These are phyloP conservation scores for Nepenthes mirabilis DNA, from an alignment of 148 eudicot genomes.

Conservation along the genomic window DNA sequence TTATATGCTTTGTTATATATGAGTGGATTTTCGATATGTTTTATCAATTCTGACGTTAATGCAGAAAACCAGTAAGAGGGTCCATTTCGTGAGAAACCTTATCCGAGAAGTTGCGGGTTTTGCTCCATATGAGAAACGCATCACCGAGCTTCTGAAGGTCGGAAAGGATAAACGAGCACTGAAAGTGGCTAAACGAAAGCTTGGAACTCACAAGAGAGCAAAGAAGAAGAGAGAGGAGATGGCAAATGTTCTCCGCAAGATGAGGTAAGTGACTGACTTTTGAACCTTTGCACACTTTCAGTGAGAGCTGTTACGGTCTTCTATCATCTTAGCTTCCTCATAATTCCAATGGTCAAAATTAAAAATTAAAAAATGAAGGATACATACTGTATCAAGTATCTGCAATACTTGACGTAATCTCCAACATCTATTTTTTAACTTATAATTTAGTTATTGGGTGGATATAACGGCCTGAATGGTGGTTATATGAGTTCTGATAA, in stretches of 20 bases:
- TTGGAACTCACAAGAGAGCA: conserved; percentile 54
- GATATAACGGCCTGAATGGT: no score
- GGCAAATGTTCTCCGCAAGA: conserved; percentile 47
- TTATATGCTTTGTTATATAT: not conserved
- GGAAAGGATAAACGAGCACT: conserved; percentile 50
- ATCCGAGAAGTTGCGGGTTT: conserved; percentile 34
- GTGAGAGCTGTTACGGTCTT: no score
- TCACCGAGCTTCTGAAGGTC: conserved; percentile 41
- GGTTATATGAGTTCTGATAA: not conserved
- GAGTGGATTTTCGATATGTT: not conserved
- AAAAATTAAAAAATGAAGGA: no score
- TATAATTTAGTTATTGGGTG: no score
- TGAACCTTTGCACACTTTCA: no score
- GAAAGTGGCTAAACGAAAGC: conserved; percentile 48
- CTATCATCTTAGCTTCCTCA: no score
- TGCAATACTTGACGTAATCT: no score
- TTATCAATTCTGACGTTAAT: conserved; percentile 1
- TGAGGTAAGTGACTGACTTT: conserved; percentile 11
- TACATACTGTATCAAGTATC: no score
- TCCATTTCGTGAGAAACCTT: conserved; percentile 23
- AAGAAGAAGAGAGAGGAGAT: conserved; percentile 56
- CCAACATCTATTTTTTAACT: no score
- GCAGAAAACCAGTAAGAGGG: conserved; percentile 37
- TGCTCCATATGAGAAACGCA: conserved; percentile 36
- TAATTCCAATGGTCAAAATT: no score